A percentile compares a stretch with the other conserved stretches of the same genome.
phyloP scores from a whole-genome alignment of 1,139 yeast species.

The Candida sanyaensis region DNA sequence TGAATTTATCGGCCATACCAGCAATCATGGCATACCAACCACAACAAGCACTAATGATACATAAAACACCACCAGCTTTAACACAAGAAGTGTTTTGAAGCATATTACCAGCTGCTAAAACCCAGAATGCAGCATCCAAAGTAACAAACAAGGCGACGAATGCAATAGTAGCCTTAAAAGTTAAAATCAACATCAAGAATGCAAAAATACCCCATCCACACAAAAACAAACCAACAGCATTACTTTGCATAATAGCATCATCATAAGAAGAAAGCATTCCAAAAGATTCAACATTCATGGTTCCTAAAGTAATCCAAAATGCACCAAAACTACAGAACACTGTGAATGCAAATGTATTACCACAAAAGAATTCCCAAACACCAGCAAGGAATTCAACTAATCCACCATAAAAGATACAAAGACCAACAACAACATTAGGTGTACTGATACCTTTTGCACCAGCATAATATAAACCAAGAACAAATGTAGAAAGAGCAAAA shows the following conservation, averaged over 20 bases:
- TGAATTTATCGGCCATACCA: slow-evolving; percentile 26
- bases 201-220: slow-evolving; percentile 49
- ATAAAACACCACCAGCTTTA: slow-evolving; percentile 47
- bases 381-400: slow-evolving; percentile 51
- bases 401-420: slow-evolving; percentile 50
- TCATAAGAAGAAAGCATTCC: slow-evolving; percentile 64
- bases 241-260: slow-evolving; percentile 25
- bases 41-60: slow-evolving; percentile 39
- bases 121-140: slow-evolving; percentile 40
- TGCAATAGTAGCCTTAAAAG: slow-evolving; percentile 47
- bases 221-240: slow-evolving; percentile 45
- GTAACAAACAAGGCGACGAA: slow-evolving; percentile 36
- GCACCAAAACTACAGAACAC: slow-evolving; percentile 46
- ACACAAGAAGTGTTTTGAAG: slow-evolving; percentile 29
- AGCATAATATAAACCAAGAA: slow-evolving; percentile 43
- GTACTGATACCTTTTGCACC: slow-evolving; percentile 40
- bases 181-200: slow-evolving; percentile 37
- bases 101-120: slow-evolving; percentile 44
- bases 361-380: slow-evolving; percentile 48
- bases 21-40: slow-evolving; percentile 46
- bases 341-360: slow-evolving; percentile 44
- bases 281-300: slow-evolving; percentile 31
- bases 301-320: slow-evolving; percentile 43
- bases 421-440: slow-evolving; percentile 46
- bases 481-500: slow-evolving; percentile 52